phyloP scores from a whole-genome alignment of 2,329 filamentous ascomycete genomes.

The Fusarium phyllophilum region DNA sequence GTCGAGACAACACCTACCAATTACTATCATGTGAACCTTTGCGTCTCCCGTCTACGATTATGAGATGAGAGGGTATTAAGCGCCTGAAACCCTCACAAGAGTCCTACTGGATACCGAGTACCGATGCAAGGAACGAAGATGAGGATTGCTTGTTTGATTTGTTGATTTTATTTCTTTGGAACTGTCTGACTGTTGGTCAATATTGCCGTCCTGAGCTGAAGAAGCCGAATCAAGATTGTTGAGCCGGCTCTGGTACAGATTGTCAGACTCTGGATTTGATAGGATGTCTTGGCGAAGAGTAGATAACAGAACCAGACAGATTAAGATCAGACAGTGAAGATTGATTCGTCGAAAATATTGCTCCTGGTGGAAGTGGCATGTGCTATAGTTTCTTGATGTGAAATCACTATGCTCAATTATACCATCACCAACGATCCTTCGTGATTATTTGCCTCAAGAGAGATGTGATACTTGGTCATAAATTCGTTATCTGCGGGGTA shows the following conservation, averaged over 20 bases:
- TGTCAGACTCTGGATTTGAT: not conserved
- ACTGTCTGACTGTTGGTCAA: not conserved
- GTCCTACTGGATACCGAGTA: not conserved
- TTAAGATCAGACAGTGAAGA: not conserved
- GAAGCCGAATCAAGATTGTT: not conserved
- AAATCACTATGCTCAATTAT: not conserved
- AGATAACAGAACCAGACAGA: not conserved
- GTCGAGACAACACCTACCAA: not conserved
- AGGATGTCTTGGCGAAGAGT: not conserved
- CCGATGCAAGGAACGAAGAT: not conserved
- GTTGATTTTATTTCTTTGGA: not conserved
- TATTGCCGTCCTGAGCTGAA: not conserved
- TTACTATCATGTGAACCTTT: not conserved
- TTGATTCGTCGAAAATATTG: not conserved
- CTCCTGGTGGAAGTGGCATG: not conserved
- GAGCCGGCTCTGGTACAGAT: not conserved
- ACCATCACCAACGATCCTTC: not conserved
- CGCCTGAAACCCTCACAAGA: not conserved
- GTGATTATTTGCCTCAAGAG: not conserved
- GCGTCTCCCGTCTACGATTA: not conserved
- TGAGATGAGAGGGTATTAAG: not conserved
- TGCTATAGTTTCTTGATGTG: not conserved
- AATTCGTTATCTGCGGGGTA: constrained; percentile 28
- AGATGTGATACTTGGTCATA: constrained; percentile 6
- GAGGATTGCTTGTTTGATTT: not conserved